Conservation (phyloP, 805 yeast genomes). For the Priceomyces medius region DNA sequence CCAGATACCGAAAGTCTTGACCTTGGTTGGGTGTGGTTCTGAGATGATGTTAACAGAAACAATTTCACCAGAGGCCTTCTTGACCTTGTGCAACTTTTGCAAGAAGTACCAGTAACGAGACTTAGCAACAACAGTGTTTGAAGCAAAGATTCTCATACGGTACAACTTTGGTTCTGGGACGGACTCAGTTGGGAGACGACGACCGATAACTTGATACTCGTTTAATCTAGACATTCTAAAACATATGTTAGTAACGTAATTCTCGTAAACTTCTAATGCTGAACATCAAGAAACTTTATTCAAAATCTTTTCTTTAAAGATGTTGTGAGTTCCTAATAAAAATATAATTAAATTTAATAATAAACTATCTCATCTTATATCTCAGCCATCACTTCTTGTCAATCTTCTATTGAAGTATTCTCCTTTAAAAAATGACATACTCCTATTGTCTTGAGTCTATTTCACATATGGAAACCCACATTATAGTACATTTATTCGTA, state of each 20-base stretch:
- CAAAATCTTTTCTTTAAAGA: too few relatives aligned
- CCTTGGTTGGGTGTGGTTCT: constrained; percentile 98
- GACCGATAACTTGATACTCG: constrained; percentile 99
- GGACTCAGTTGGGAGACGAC: constrained; percentile 98
- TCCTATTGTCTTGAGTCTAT: too few relatives aligned
- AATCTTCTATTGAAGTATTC: not conserved
- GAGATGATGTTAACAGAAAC: constrained; percentile 87
- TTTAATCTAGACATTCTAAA: constrained; percentile 82
- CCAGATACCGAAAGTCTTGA: constrained; percentile 99
- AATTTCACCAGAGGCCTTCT: constrained; percentile 99
- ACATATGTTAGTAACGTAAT: constrained; percentile 22
- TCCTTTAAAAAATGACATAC: too few relatives aligned
- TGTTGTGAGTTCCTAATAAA: too few relatives aligned
- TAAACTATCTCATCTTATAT: too few relatives aligned
- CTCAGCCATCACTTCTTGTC: not conserved
- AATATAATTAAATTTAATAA: too few relatives aligned
- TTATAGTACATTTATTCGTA: too few relatives aligned
- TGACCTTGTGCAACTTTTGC: constrained; percentile 98
- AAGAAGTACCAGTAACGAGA: constrained; percentile 99
- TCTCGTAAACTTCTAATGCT: not conserved
- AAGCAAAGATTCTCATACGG: constrained; percentile 99
- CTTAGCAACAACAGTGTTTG: constrained; percentile 98
- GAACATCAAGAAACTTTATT: too few relatives aligned
- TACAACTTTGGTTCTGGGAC: constrained; percentile 99
- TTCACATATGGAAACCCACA: too few relatives aligned